Evolutionary conservation across 78 protist species (phyloP).

Genomic region (Protostelium mycophagum): DNA sequence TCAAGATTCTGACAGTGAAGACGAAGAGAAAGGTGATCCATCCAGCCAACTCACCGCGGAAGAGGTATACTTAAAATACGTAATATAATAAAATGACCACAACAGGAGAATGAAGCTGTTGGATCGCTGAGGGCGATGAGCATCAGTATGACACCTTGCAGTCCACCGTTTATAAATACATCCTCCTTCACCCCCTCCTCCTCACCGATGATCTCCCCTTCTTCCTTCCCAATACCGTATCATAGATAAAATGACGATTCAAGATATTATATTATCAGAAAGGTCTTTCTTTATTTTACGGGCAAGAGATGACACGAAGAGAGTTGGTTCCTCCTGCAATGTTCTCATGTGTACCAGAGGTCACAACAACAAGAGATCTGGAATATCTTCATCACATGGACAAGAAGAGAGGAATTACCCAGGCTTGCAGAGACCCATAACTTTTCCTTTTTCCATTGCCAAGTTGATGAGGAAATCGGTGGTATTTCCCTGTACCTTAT

Average conservation of each 20-base stretch:
- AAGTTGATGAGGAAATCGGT: slow-evolving; percentile 39
- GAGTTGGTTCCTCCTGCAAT: slow-evolving; percentile 58
- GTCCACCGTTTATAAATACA: no score
- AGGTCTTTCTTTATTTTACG: no score
- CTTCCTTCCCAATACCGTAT: no score
- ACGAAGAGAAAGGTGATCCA: neutral
- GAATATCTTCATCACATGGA: no score
- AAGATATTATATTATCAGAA: no score
- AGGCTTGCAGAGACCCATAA: slow-evolving; percentile 14
- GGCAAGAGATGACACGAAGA: slow-evolving; percentile 23
- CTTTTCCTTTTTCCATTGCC: slow-evolving; percentile 28
- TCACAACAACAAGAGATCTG: slow-evolving; percentile 42
- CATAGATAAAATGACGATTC: no score
- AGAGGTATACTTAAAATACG: neutral
- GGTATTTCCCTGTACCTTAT: slow-evolving; percentile 35
- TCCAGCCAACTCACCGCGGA: neutral
- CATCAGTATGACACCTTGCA: no score
- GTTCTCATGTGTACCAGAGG: slow-evolving; percentile 52
- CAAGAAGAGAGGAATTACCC: no score
- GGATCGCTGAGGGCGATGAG: neutral
- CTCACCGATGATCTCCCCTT: no score
- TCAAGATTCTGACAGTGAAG: neutral
- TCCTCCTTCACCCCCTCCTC: no score
- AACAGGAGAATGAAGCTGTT: neutral
- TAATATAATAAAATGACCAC: neutral